Conservation (phyloP, 2,329 filamentous ascomycete species). For the Drechslerella coelobrocha region DNA sequence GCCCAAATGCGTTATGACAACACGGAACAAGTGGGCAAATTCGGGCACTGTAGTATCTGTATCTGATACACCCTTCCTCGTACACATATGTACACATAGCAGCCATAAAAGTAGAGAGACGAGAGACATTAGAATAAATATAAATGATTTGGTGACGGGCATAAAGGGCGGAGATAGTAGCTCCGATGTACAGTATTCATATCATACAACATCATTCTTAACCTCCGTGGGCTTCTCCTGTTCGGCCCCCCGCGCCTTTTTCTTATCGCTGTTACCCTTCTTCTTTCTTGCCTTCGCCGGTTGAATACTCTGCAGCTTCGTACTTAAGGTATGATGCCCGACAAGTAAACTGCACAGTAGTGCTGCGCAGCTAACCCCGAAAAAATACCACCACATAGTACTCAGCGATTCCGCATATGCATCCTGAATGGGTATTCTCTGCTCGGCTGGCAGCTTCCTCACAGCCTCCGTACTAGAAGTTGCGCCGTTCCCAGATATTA, state of each 20-base stretch:
- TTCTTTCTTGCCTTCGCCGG: conserved; percentile 43
- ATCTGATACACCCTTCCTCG: no score
- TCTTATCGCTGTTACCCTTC: conserved; percentile 22
- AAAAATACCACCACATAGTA: conserved; percentile 55
- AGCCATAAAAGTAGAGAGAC: no score
- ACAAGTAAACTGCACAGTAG: conserved; percentile 40
- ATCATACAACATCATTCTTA: conserved; percentile 21
- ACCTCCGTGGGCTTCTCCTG: conserved; percentile 19
- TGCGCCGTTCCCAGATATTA: conserved; percentile 67
- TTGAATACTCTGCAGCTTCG: conserved; percentile 52
- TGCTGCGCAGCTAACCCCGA: conserved; percentile 46
- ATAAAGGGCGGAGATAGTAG: not conserved
- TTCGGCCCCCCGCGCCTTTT: conserved; percentile 21
- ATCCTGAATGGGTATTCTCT: conserved; percentile 57
- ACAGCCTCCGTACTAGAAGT: conserved; percentile 69
- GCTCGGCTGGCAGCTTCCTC: conserved; percentile 61
- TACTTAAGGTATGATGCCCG: conserved; percentile 54
- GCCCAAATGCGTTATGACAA: conserved; percentile 15
- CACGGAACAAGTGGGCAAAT: conserved; percentile 16
- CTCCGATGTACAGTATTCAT: not conserved
- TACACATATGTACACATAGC: no score
- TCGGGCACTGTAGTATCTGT: not conserved
- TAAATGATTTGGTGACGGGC: no score
- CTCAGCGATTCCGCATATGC: conserved; percentile 54
- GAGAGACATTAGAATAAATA: no score